Conservation (phyloP, 2,329 filamentous ascomycete species). For the Beauveria asiatica region DNA sequence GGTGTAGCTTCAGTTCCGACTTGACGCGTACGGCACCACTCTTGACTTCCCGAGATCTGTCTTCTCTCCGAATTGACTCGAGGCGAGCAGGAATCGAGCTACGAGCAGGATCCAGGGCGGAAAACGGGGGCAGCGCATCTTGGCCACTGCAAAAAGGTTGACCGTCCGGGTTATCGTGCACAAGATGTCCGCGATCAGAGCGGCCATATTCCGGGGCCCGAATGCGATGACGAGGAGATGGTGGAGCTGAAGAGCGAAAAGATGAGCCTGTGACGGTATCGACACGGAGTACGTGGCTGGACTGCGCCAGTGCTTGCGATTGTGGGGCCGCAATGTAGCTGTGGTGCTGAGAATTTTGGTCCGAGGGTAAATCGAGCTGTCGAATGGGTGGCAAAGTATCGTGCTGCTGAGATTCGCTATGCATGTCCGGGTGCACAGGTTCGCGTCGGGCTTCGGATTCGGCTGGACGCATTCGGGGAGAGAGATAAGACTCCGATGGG, state of each 20-base stretch:
- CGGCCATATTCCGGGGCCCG: background rate
- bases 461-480: background rate
- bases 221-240: background rate
- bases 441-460: background rate
- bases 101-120: background rate
- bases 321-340: background rate
- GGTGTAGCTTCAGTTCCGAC: background rate
- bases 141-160: background rate
- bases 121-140: slow-evolving; percentile 4
- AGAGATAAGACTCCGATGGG: background rate
- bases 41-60: background rate
- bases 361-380: slow-evolving; percentile 7
- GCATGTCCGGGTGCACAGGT: background rate
- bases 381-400: background rate
- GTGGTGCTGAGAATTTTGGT: background rate
- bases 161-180: background rate
- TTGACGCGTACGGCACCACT: background rate
- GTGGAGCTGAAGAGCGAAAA: background rate
- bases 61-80: background rate
- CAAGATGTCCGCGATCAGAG: background rate
- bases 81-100: background rate
- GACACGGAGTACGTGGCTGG: background rate
- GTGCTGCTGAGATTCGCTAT: slow-evolving; percentile 3
- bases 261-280: background rate
- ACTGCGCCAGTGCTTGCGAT: background rate